phyloP scores from a whole-genome alignment of 2,329 filamentous ascomycete genomes.

The Lasiodiplodia sp. region DNA sequence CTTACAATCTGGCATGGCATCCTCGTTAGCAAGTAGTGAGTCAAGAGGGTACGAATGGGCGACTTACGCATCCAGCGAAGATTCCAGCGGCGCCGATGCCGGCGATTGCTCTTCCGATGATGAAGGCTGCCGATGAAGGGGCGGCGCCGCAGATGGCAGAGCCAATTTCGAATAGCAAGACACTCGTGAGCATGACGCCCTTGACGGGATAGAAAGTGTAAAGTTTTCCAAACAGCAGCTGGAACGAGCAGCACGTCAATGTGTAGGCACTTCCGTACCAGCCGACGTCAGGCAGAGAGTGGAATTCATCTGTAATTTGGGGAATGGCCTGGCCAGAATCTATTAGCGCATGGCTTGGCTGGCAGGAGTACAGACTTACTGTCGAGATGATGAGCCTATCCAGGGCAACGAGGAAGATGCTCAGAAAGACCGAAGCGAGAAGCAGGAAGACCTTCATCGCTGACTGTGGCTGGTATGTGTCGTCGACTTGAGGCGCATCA shows the following conservation, averaged over 20 bases:
- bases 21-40: background rate
- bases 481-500: background rate
- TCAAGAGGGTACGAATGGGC: constrained; percentile 53
- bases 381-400: constrained; percentile 10
- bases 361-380: background rate
- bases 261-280: constrained; percentile 53
- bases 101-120: constrained; percentile 59
- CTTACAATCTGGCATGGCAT: background rate
- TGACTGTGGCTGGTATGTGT: constrained; percentile 1
- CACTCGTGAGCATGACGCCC: constrained; percentile 40
- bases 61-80: constrained; percentile 55
- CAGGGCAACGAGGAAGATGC: constrained; percentile 11
- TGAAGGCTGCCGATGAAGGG: constrained; percentile 39
- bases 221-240: constrained; percentile 55
- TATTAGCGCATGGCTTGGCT: background rate
- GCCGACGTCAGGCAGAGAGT: constrained; percentile 41
- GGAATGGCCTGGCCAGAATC: constrained; percentile 41
- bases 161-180: constrained; percentile 60
- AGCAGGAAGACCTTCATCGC: background rate
- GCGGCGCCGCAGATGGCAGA: constrained; percentile 57
- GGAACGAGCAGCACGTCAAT: constrained; percentile 54
- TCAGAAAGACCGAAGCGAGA: background rate
- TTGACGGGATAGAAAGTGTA: constrained; percentile 53
- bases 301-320: constrained; percentile 39
- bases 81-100: constrained; percentile 60